These are phyloP conservation scores for Scenedesmus sp. DNA, from an alignment of 163 green algal genomes.

Conservation along the genomic window DNA sequence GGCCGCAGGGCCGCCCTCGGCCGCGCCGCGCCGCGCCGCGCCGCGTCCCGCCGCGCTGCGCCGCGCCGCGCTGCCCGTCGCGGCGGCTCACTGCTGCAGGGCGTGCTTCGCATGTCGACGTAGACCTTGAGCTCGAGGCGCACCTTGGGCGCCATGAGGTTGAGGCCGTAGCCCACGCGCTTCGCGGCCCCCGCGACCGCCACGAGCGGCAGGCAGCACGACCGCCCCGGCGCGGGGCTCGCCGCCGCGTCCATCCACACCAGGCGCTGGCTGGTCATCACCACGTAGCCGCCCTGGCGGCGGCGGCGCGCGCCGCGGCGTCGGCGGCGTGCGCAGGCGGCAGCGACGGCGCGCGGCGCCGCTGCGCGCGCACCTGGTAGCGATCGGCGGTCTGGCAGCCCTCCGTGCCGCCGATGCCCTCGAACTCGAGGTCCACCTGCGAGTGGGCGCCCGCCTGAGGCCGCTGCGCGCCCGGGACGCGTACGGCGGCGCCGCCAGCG, in stretches of 20 bases:
- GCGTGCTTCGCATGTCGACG: slow-evolving; percentile 37
- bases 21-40: too few relatives aligned
- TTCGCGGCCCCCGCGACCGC: slow-evolving; percentile 47
- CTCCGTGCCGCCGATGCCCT: slow-evolving; percentile 54
- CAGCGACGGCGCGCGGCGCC: not conserved
- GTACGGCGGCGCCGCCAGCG: not conserved
- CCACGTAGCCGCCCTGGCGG: slow-evolving; percentile 63
- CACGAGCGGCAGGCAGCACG: slow-evolving; percentile 57
- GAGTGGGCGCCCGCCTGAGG: not conserved
- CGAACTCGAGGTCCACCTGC: slow-evolving; percentile 73
- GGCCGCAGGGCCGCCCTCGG: too few relatives aligned
- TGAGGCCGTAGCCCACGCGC: slow-evolving; percentile 48
- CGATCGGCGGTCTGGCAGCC: slow-evolving; percentile 48
- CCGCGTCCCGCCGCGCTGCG: too few relatives aligned
- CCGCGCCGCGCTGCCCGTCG: not conserved
- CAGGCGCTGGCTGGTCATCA: slow-evolving; percentile 74
- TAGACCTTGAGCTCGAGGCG: slow-evolving; percentile 59
- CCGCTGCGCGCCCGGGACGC: too few relatives aligned
- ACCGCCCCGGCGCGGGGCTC: slow-evolving; percentile 35
- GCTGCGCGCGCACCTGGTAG: slow-evolving; percentile 56
- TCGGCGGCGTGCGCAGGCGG: not conserved
- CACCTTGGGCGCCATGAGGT: slow-evolving; percentile 50
- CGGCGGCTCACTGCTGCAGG: slow-evolving; percentile 25
- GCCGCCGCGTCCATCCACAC: slow-evolving; percentile 67
- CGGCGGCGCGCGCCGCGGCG: not conserved